Conservation (phyloP, 257 asterid species). For the Solanum habrochaites region DNA sequence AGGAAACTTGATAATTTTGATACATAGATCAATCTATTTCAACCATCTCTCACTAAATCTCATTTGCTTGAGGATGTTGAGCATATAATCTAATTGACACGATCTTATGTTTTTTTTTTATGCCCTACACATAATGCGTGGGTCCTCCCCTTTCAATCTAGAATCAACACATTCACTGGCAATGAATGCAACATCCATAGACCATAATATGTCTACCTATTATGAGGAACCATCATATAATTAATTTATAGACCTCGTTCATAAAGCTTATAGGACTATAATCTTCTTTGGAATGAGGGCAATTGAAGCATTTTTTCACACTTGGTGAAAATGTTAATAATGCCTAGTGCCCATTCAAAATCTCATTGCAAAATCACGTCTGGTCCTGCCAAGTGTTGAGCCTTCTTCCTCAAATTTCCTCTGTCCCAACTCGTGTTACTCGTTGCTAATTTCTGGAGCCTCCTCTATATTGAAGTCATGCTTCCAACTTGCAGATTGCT, state of each 20-base stretch:
- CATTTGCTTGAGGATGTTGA: not conserved
- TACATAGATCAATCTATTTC: not conserved
- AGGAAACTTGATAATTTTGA: not conserved
- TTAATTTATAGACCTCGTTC: not conserved
- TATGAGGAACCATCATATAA: not conserved
- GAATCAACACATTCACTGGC: not conserved
- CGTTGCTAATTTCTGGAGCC: not conserved
- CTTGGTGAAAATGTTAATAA: not conserved
- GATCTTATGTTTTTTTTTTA: not conserved
- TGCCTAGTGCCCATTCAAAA: not conserved
- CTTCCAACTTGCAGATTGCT: not conserved
- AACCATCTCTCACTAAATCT: not conserved
- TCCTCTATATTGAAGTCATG: not conserved
- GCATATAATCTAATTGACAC: not conserved
- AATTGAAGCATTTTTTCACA: not conserved
- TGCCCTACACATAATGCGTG: not conserved
- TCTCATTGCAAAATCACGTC: not conserved
- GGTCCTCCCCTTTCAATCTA: not conserved
- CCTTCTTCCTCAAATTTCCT: not conserved
- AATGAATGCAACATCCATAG: not conserved
- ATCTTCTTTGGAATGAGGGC: not conserved
- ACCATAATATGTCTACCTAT: not conserved
- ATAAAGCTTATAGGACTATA: not conserved
- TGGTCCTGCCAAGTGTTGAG: not conserved
- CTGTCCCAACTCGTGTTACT: not conserved